Percentiles rank a stretch among this genome's conserved stretches.
phyloP scores from a whole-genome alignment of 1,139 yeast species.

The Debaryomyces sp. region DNA sequence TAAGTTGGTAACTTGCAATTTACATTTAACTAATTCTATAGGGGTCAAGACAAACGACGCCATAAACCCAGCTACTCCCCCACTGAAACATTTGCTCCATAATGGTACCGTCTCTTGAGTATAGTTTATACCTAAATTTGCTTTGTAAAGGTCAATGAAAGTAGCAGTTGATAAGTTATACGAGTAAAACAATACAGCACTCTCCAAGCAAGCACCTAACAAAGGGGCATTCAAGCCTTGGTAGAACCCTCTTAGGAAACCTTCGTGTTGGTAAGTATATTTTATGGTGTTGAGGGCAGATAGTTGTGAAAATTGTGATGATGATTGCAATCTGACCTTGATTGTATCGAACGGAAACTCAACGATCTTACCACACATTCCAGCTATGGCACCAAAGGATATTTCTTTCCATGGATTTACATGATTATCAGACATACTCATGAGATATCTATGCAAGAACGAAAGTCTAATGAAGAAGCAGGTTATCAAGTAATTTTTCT shows the following conservation, averaged over 20 bases:
- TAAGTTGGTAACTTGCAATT: slow-evolving; percentile 74
- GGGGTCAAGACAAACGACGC: slow-evolving; percentile 90
- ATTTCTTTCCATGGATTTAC: slow-evolving; percentile 39
- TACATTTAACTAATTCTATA: slow-evolving; percentile 84
- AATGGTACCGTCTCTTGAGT: slow-evolving; percentile 33
- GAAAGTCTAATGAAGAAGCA: neutral
- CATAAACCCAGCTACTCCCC: slow-evolving; percentile 79
- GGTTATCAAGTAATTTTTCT: neutral
- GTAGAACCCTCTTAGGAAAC: slow-evolving; percentile 52
- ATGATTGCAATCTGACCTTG: slow-evolving; percentile 83
- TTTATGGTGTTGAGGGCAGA: slow-evolving; percentile 65
- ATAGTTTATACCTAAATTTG: slow-evolving; percentile 10
- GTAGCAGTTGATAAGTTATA: slow-evolving; percentile 67
- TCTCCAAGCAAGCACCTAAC: slow-evolving; percentile 86
- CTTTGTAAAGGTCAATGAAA: slow-evolving; percentile 46
- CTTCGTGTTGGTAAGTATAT: slow-evolving; percentile 66
- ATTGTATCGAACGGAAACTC: slow-evolving; percentile 94
- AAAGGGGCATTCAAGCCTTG: slow-evolving; percentile 80
- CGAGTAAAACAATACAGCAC: slow-evolving; percentile 58
- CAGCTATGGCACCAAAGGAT: slow-evolving; percentile 60
- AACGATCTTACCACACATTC: slow-evolving; percentile 79
- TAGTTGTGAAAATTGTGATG: slow-evolving; percentile 39
- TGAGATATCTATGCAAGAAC: neutral
- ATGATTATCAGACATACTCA: slow-evolving; percentile 7
- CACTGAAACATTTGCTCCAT: slow-evolving; percentile 55